Percentiles rank a stretch among this genome's conserved stretches.
These are phyloP conservation scores for Malassezia arunalokei DNA, from an alignment of 1,284 basidiomycete species.

Conservation along the genomic window DNA sequence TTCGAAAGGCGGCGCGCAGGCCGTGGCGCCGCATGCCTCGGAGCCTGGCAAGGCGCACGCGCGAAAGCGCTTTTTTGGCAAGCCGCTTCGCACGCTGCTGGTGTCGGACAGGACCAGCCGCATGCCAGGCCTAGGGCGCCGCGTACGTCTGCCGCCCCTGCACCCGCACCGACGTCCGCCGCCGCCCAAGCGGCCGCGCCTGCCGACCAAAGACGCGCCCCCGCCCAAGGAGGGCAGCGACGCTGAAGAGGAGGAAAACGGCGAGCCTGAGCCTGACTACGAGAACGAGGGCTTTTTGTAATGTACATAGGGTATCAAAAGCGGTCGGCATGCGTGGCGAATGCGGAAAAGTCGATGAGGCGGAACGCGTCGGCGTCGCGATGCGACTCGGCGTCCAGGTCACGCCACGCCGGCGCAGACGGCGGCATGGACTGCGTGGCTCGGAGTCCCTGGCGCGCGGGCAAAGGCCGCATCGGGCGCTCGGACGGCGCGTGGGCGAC, in stretches of 20 bases:
- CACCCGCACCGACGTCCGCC: constrained; percentile 9
- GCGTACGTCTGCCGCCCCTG: constrained; percentile 5
- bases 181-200: constrained; percentile 1
- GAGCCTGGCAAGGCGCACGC: not conserved
- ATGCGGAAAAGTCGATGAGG: constrained; percentile 9
- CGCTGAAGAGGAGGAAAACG: not conserved
- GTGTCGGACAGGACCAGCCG: not conserved
- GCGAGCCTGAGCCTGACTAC: constrained; percentile 12
- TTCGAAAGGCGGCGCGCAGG: not conserved
- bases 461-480: constrained; percentile 8
- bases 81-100: not conserved
- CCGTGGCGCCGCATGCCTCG: not conserved
- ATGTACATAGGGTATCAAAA: constrained; percentile 8
- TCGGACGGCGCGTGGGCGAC: not conserved
- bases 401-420: not conserved
- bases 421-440: constrained; percentile 11
- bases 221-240: not conserved
- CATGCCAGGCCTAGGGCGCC: constrained; percentile 4
- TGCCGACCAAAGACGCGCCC: constrained; percentile 1
- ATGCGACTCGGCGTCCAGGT: not conserved
- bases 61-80: constrained; percentile 11
- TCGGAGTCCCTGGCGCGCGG: constrained; percentile 3
- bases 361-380: constrained; percentile 2
- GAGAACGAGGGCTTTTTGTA: constrained; percentile 16
- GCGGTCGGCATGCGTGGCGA: constrained; percentile 6